These are phyloP conservation scores for Benincasa hispida DNA, from an alignment of 306 rosid species.

Conservation along the genomic window DNA sequence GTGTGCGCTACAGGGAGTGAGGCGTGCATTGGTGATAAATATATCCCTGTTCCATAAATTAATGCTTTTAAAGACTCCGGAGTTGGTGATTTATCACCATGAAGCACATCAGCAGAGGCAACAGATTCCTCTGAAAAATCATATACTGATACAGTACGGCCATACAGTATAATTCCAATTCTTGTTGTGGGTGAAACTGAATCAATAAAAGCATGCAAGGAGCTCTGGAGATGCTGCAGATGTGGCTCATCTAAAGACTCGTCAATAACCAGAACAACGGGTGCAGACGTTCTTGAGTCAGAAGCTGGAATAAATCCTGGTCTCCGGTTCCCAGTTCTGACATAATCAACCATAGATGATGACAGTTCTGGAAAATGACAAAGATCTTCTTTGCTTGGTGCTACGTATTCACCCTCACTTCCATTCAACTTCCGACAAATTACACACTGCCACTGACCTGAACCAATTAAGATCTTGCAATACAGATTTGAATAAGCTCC, in stretches of 20 bases:
- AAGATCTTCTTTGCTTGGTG: constrained; percentile 66
- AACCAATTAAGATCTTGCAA: constrained; percentile 75
- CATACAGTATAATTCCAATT: constrained; percentile 74
- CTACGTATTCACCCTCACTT: constrained; percentile 78
- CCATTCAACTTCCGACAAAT: constrained; percentile 72
- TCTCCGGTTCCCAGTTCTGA: constrained; percentile 84
- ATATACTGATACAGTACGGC: constrained; percentile 83
- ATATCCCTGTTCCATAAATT: constrained; percentile 87
- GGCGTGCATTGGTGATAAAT: constrained; percentile 91
- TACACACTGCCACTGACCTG: constrained; percentile 99
- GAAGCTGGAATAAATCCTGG: constrained; percentile 92
- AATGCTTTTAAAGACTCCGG: constrained; percentile 62
- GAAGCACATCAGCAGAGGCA: constrained; percentile 97
- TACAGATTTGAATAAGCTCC: constrained; percentile 86
- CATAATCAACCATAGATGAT: constrained; percentile 72
- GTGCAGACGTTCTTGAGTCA: constrained; percentile 87
- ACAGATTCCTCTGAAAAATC: constrained; percentile 79
- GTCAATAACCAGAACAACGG: constrained; percentile 79
- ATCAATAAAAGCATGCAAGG: constrained; percentile 92
- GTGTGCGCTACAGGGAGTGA: constrained; percentile 83
- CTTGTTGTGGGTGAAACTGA: constrained; percentile 78
- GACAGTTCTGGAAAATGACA: constrained; percentile 75
- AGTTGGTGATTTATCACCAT: constrained; percentile 73
- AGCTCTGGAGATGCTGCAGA: constrained; percentile 78
- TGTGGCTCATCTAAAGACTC: constrained; percentile 95